phyloP scores from a whole-genome alignment of 129 eudicot genomes.

The Centaurea solstitialis region DNA sequence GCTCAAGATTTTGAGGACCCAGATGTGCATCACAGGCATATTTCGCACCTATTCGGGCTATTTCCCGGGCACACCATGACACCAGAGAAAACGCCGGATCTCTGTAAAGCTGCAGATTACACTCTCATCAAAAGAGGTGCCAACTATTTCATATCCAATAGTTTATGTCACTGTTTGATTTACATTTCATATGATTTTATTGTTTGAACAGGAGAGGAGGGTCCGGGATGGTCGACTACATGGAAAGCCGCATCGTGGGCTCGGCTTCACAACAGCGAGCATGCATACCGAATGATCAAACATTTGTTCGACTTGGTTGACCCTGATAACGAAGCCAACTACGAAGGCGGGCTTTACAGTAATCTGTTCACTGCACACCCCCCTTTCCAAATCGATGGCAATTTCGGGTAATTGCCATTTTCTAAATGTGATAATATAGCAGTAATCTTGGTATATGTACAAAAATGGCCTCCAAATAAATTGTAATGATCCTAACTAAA shows the following conservation, averaged over 20 bases:
- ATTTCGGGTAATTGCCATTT: conserved; percentile 47
- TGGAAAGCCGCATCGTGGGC: conserved; percentile 77
- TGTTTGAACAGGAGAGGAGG: conserved; percentile 54
- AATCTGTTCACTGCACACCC: conserved; percentile 76
- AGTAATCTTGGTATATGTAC: no score
- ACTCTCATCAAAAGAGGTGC: conserved; percentile 52
- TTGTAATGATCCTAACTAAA: neutral
- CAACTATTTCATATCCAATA: neutral
- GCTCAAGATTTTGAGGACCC: conserved; percentile 63
- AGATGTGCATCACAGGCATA: conserved; percentile 55
- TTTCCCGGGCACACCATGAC: conserved; percentile 69
- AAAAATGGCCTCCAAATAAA: neutral
- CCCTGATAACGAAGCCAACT: conserved; percentile 49
- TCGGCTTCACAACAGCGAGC: conserved; percentile 55
- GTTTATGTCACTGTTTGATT: neutral
- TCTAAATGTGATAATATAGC: neutral
- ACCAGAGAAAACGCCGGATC: conserved; percentile 47
- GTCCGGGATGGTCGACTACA: conserved; percentile 83
- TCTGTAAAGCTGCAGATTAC: conserved; percentile 55
- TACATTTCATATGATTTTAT: neutral
- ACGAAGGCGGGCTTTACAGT: conserved; percentile 71
- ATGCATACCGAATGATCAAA: conserved; percentile 63
- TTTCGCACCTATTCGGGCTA: conserved; percentile 66
- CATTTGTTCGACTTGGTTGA: conserved; percentile 71
- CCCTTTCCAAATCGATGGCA: conserved; percentile 81